Evolutionary conservation across 352 stramenopile genomes (phyloP).

Genomic region (Phytophthora kernoviae): DNA sequence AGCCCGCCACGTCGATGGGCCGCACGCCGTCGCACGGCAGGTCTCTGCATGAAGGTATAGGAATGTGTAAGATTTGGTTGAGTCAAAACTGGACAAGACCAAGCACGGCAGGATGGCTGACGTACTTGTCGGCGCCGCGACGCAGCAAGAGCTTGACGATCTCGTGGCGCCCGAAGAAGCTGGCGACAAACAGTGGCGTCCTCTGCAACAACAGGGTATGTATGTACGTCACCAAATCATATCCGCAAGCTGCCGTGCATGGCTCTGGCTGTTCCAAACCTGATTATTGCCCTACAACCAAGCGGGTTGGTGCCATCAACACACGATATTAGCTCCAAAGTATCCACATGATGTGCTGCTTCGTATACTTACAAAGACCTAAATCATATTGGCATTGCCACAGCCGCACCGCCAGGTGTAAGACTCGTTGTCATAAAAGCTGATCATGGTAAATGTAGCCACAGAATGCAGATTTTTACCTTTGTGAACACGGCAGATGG

Average conservation of each 20-base stretch:
- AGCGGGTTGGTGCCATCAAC: not conserved
- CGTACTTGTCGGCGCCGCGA: constrained; percentile 68
- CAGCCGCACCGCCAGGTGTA: too few relatives aligned
- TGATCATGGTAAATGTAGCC: too few relatives aligned
- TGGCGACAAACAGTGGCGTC: constrained; percentile 69
- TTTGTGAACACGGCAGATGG: constrained; percentile 46
- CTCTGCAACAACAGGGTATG: constrained; percentile 29
- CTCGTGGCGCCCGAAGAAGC: constrained; percentile 62
- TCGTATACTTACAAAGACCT: constrained; percentile 28
- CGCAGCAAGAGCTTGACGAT: constrained; percentile 52
- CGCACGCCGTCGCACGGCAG: constrained; percentile 50
- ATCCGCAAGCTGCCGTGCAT: not conserved
- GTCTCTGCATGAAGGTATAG: constrained; percentile 34
- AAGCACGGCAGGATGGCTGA: constrained; percentile 1
- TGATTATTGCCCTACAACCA: constrained; percentile 27
- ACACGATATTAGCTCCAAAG: not conserved
- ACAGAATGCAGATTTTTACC: constrained; percentile 19
- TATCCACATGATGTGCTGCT: not conserved
- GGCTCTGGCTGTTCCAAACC: constrained; percentile 14
- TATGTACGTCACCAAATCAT: constrained; percentile 2
- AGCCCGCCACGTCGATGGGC: constrained; percentile 54
- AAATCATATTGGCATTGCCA: not conserved
- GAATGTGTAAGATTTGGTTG: too few relatives aligned
- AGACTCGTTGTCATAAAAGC: too few relatives aligned
- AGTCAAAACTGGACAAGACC: not conserved